Conservation (phyloP, 768 basidiomycete genomes). For the Russula compacta region DNA sequence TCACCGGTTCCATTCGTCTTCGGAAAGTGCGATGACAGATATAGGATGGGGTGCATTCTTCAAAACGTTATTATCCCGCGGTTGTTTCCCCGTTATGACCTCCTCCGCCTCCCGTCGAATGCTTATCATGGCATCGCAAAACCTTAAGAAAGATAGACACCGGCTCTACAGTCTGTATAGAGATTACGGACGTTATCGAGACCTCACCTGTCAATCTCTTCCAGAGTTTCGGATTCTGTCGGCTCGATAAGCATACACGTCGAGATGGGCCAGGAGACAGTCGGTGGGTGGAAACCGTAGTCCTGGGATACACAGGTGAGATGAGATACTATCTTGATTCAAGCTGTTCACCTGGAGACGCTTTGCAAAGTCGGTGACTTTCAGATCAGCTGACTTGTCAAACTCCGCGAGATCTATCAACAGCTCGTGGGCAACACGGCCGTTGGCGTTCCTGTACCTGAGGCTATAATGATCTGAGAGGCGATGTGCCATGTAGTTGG, state of each 20-base stretch:
- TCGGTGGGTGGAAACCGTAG: constrained; percentile 94
- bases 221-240: constrained; percentile 89
- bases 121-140: constrained; percentile 97
- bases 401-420: constrained; percentile 95
- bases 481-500: constrained; percentile 94
- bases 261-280: constrained; percentile 96
- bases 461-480: constrained; percentile 78
- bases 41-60: constrained; percentile 93
- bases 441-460: constrained; percentile 84
- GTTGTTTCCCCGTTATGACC: constrained; percentile 77
- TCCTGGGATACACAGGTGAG: constrained; percentile 37
- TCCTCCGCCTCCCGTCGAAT: constrained; percentile 90
- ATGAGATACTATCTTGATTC: neutral
- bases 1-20: constrained; percentile 80
- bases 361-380: constrained; percentile 95
- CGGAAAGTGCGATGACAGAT: constrained; percentile 58
- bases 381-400: constrained; percentile 79
- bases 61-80: constrained; percentile 83
- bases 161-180: neutral
- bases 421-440: constrained; percentile 91
- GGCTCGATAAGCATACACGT: constrained; percentile 98
- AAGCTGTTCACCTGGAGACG: constrained; percentile 60
- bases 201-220: constrained; percentile 77
- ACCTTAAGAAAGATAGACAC: constrained; percentile 36
- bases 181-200: neutral